phyloP scores from a whole-genome alignment of 441 rosid species.

The Populus hybrid region DNA sequence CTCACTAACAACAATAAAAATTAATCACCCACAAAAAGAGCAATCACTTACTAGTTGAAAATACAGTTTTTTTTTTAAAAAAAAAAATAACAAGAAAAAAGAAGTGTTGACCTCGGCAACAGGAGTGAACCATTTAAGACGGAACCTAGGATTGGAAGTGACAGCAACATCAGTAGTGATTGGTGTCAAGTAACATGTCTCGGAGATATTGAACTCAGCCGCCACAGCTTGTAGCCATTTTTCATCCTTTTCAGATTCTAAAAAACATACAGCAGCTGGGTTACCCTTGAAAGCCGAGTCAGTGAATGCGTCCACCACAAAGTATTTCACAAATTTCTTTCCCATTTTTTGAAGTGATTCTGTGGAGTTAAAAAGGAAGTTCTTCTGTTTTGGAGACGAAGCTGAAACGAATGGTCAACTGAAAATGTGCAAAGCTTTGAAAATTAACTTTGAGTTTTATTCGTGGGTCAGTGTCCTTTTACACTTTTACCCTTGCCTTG shows the following conservation, averaged over 20 bases:
- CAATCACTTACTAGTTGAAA: background rate
- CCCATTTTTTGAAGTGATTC: background rate
- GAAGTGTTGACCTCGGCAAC: conserved; percentile 43
- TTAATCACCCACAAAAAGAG: background rate
- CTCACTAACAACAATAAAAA: background rate
- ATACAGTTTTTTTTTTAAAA: too few relatives aligned
- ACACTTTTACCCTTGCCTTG: too few relatives aligned
- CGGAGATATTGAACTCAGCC: conserved; percentile 68
- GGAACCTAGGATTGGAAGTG: conserved; percentile 39
- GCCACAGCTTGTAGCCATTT: conserved; percentile 72
- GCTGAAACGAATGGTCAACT: too few relatives aligned
- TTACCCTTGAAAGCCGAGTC: conserved; percentile 76
- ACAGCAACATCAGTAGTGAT: conserved; percentile 13
- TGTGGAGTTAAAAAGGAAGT: background rate
- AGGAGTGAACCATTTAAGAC: conserved; percentile 85
- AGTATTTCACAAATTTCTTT: background rate
- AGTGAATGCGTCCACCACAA: conserved; percentile 72
- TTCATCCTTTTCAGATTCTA: conserved; percentile 57
- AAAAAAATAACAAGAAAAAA: background rate
- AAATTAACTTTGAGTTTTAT: too few relatives aligned
- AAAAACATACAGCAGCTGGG: conserved; percentile 74
- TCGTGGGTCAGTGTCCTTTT: too few relatives aligned
- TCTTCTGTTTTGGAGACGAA: background rate
- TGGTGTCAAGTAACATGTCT: conserved; percentile 57
- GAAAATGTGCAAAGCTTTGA: background rate